Evolutionary conservation across 805 yeast genomes (phyloP), one percentile per base, ranked within the genome.

Genomic region (Cyberlindnera euphorbiae): DNA sequence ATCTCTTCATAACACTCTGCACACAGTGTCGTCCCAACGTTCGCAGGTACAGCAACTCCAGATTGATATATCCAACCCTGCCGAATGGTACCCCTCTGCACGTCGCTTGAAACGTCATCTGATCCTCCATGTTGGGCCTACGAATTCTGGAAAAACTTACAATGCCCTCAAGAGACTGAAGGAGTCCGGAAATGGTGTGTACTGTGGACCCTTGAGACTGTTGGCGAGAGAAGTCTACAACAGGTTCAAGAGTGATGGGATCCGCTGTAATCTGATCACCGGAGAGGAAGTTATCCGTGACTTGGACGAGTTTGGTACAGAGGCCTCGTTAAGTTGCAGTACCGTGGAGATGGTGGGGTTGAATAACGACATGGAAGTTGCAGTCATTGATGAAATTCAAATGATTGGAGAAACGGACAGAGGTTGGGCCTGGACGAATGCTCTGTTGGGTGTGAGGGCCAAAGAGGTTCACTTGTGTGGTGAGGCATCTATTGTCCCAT

Each of bases 71-170:
- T 56, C 69, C 13, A 68, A 77, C 44, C 93, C 93, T 0, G 73
- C 73, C 8, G 78, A 78, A 45, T 83, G 95, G 88, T 93, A 70
- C 51, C 96, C 97, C 0, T 77, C 70, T 30, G 94, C 98, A 1
- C 67, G 97, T 26, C 74, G 77, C 44, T 66, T 87, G 64, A 79
- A 77, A 45, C 67, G 99, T 26, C 79, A 82, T 33, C 69, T 93
- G 32, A 71, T 82, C n/a, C 74, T 93, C 78, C 99, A 93, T 56
- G 85, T 93, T 9, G 99, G 99, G 0, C 98, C 99, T 1, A 93
- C 99, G 0, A 93, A 93, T 57, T 80, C 93, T 47, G 99, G 99
- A 10, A 93, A 93, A 53, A 93, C 97, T 0, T 84, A 85, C 54
- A 72, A 75, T 32, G 95, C 97, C 0, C 62, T 93, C 30, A 69